These are phyloP conservation scores for Trichoderma polysporum DNA, from an alignment of 2,329 filamentous ascomycete genomes.

Conservation along the genomic window DNA sequence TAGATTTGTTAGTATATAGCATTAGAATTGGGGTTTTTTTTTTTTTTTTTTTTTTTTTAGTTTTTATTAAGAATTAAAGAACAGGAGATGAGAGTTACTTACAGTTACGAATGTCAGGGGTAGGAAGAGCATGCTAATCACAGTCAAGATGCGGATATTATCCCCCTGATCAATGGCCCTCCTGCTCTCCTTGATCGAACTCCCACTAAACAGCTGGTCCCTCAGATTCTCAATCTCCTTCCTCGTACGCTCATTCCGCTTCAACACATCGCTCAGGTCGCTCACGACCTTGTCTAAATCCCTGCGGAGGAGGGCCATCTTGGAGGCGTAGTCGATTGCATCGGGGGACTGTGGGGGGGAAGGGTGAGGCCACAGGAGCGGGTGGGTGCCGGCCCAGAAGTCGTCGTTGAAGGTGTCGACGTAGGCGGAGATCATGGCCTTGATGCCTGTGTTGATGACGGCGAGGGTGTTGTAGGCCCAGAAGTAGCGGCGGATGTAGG, in stretches of 20 bases:
- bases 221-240: slow-evolving; percentile 57
- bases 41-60: background rate
- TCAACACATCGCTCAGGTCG: slow-evolving; percentile 47
- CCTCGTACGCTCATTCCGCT: slow-evolving; percentile 53
- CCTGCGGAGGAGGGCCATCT: slow-evolving; percentile 45
- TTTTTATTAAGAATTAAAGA: background rate
- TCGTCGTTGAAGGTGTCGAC: slow-evolving; percentile 57
- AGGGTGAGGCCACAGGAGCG: slow-evolving; percentile 55
- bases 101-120: slow-evolving; percentile 61
- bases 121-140: slow-evolving; percentile 61
- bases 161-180: slow-evolving; percentile 64
- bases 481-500: slow-evolving; percentile 61
- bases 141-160: slow-evolving; percentile 60
- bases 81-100: slow-evolving; percentile 22
- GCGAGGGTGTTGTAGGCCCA: slow-evolving; percentile 62
- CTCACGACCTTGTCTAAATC: slow-evolving; percentile 54
- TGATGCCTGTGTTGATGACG: slow-evolving; percentile 59
- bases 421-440: slow-evolving; percentile 57
- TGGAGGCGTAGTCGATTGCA: slow-evolving; percentile 48
- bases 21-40: background rate
- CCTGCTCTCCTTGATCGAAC: slow-evolving; percentile 60
- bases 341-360: slow-evolving; percentile 41
- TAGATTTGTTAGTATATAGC: background rate
- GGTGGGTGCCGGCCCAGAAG: slow-evolving; percentile 57
- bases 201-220: slow-evolving; percentile 63